These are phyloP conservation scores for Nakazawaea ernobii DNA, from an alignment of 805 yeast species.

Conservation along the genomic window DNA sequence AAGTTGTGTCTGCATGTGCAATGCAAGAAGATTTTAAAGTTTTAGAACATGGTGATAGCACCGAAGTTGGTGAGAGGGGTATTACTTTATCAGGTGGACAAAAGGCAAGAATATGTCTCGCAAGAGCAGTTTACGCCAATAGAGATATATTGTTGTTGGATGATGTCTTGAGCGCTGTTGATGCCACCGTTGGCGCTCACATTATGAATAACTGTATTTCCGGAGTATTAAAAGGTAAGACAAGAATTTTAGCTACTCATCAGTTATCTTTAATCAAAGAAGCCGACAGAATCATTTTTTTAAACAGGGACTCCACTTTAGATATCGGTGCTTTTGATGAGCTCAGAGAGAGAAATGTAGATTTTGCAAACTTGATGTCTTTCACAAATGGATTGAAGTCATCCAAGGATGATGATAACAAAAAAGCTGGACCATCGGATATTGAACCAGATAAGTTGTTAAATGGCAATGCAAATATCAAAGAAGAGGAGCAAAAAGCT, in stretches of 20 bases:
- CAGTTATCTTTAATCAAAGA: constrained; percentile 62
- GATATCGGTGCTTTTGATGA: constrained; percentile 58
- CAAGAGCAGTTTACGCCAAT: constrained; percentile 71
- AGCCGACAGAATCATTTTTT: constrained; percentile 64
- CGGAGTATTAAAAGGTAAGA: constrained; percentile 48
- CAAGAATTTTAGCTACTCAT: constrained; percentile 77
- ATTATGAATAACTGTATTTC: constrained; percentile 64
- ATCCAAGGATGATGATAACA: constrained; percentile 11
- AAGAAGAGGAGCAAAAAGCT: too few species aligned
- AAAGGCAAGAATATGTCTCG: constrained; percentile 74
- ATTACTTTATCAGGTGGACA: constrained; percentile 85
- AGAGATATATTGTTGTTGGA: constrained; percentile 66
- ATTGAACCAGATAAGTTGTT: too few species aligned
- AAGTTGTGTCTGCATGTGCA: constrained; percentile 60
- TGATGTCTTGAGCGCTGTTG: constrained; percentile 82
- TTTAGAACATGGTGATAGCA: constrained; percentile 68
- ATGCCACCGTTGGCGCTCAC: constrained; percentile 80
- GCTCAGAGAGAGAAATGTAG: constrained; percentile 35
- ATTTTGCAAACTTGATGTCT: constrained; percentile 47
- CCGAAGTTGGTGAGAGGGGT: constrained; percentile 85
- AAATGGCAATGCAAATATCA: too few species aligned
- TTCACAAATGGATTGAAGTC: constrained; percentile 34
- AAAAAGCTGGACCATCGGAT: too few species aligned
- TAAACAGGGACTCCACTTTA: constrained; percentile 57
- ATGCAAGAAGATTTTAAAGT: constrained; percentile 58